Evolutionary conservation across 306 rosid species (phyloP), one percentile per base, ranked within the genome.

Genomic region (Prunus padus): DNA sequence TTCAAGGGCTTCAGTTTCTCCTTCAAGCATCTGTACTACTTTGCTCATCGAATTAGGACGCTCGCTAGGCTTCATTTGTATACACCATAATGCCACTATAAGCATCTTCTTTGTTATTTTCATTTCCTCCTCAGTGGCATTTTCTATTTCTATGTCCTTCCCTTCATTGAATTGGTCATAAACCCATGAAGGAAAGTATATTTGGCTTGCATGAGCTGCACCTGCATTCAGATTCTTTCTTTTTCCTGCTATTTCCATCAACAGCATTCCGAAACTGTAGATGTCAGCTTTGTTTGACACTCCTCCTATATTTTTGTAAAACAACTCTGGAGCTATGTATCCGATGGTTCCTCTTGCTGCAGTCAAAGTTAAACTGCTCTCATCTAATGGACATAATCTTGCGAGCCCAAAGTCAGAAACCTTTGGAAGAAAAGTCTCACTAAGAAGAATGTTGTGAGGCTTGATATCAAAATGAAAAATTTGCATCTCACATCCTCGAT

Each of bases 381-480:
- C 12, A 4, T 19, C 59, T 16, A 26, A 15, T 0, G 73, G 72
- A 8, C 40, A 46, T 46, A 67, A 2, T 45, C 72, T 67, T 14
- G 57, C 72, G 0, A 67, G 72, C 3, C 59, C 73, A 8, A 47
- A 68, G 31, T 68, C 59, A 22, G 73, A 68, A 68, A 68, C 4
- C 44, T 68, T 68, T 0, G 73, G 73, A 47, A 25, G 3, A 14
- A 69, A 69, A 3, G 47, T 69, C 26, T 14, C 5, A 0, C 47
- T 60, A 0, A 69, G 56, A 25, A 67, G 73, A 69, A 30, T 30
- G 31, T 30, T 30, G 3, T 30, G 31, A 30, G 31, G 31, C 73
- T 69, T 69, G 14, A 69, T 49, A 69, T 69, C 73, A 26, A 69
- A 69, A 69, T 69, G 73, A 45, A 69, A 51, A 15, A 69, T 69